Evolutionary conservation across 2,329 filamentous ascomycete species (phyloP), one percentile per base, ranked within the genome.

Genomic region (Trichoderma cornu-damae): DNA sequence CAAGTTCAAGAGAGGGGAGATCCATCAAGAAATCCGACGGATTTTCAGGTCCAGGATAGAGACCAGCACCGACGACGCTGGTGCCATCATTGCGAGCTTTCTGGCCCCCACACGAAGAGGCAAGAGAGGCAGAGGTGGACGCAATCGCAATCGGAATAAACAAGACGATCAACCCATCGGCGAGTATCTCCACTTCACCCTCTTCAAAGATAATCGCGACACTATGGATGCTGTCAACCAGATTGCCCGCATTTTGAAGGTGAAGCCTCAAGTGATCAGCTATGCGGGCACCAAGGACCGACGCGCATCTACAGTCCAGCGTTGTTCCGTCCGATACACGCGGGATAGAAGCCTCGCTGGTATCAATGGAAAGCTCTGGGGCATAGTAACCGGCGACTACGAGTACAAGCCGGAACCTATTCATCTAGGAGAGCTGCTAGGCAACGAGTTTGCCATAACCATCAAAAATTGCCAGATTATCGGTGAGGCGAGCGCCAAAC

Each of bases 171-270:
- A 72, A 60, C 70, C 70, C 58, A 60, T 70, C 79, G 58, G 53
- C 16, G 87, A 91, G 48, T 94, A 90, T 70, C 76, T 96, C 12
- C 91, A 96, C 70, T 96, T 96, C 70, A 93, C 89, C 0, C 78
- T 96, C 51, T 95, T 93, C 81, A 96, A 96, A 74, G 92, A 96
- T 74, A 96, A 96, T 74, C 92, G 93, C 68, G 92, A 96, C 69
- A 96, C 92, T 1, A 95, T 96, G 89, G 92, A 96, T 65, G 87
- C 90, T 0, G 79, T 95, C 53, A 86, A 84, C 53, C 89, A 88
- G 66, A 80, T 96, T 38, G 83, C 86, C 1, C 87, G 87, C 42
- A 81, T 87, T 62, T 74, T 96, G 61, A 88, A 87, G 67, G 77
- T 89, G 62, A 91, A 89, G 69, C 79, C 82, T 24, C 88, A 92